Evolutionary conservation across 805 yeast species (phyloP), one percentile per base, ranked within the genome.

Genomic region (Schizosaccharomyces pombe): DNA sequence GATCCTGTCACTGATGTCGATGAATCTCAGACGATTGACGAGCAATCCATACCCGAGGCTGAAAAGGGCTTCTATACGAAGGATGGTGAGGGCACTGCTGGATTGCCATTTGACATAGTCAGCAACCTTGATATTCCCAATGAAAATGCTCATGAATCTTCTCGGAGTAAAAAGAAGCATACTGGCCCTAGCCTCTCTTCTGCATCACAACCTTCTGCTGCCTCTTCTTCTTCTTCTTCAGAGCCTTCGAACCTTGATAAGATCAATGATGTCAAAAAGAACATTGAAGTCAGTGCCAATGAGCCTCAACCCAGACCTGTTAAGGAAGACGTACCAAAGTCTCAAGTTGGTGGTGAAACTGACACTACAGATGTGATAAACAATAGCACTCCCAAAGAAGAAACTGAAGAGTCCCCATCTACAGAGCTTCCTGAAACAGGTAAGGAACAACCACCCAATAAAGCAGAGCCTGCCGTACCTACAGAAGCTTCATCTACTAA

Each of bases 21-120:
- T 43, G 28, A 19, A 22, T 43, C 49, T 2, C 14, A 19, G 14
- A 19, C 49, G 14, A 43, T 43, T 43, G 49, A 43, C 11, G 49
- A 43, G 3, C 19, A 19, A n/a, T 22, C 28, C n/a, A 14, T n/a
- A 6, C 30, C 26, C 14, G 49, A 43, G 28, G 28, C 49, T 19
- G 28, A 43, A 26, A 19, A 43, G 49, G 49, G 49, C 14, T 43
- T 43, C 31, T 43, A 22, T 12, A 43, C 49, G 2, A 43, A 43
- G 26, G 49, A 43, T 24, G 49, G 49, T 26, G 49, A 43, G 26
- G 49, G 49, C 14, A 43, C 49, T 5, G 49, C 49, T 43, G 49
- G 49, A 6, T 14, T 43, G 49, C 49, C 49, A 14, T 43, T 43
- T 26, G 49, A 43, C n/a, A 29, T 43, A 11, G 49, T 43, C 31